A percentile compares a stretch with the other conserved stretches of the same genome.
Evolutionary conservation across 2,329 filamentous ascomycete species (phyloP).

Genomic region (Nigrospora sphaerica): DNA sequence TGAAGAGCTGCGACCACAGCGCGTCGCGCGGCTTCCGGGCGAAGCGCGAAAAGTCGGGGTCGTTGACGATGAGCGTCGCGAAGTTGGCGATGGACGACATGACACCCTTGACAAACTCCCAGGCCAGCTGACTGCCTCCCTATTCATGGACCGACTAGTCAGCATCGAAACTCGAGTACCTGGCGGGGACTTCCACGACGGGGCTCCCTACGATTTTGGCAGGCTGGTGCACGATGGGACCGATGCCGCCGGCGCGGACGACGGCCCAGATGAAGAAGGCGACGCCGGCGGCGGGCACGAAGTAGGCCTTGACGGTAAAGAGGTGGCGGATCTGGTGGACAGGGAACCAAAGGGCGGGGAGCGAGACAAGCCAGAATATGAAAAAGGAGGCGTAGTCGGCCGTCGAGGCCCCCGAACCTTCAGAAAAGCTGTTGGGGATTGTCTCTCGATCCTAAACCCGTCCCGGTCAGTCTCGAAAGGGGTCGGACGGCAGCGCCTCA

Average conservation of each 20-base stretch:
- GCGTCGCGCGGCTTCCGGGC: slow-evolving; percentile 69
- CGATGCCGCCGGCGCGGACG: slow-evolving; percentile 67
- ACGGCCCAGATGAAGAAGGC: slow-evolving; percentile 81
- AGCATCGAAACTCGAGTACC: no score
- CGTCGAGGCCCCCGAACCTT: slow-evolving; percentile 62
- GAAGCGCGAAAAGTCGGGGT: slow-evolving; percentile 82
- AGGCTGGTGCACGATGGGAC: slow-evolving; percentile 70
- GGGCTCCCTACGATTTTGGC: slow-evolving; percentile 32
- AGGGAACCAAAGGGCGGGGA: slow-evolving; percentile 84
- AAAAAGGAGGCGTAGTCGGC: slow-evolving; percentile 76
- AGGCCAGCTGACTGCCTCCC: slow-evolving; percentile 64
- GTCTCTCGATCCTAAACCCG: slow-evolving; percentile 34
- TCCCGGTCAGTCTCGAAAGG: not conserved
- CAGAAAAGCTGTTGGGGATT: slow-evolving; percentile 61
- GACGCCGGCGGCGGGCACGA: slow-evolving; percentile 76
- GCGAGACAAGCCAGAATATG: slow-evolving; percentile 74
- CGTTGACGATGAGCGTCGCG: slow-evolving; percentile 75
- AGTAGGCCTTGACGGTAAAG: slow-evolving; percentile 82
- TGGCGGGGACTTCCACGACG: no score
- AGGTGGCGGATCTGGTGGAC: slow-evolving; percentile 84
- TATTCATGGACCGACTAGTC: not conserved
- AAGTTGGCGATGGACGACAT: slow-evolving; percentile 91
- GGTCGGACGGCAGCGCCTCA: not conserved
- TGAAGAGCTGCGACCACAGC: slow-evolving; percentile 71
- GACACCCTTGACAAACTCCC: slow-evolving; percentile 74